These are phyloP conservation scores for Ascochyta koolunga DNA, from an alignment of 2,329 filamentous ascomycete species.

Conservation along the genomic window DNA sequence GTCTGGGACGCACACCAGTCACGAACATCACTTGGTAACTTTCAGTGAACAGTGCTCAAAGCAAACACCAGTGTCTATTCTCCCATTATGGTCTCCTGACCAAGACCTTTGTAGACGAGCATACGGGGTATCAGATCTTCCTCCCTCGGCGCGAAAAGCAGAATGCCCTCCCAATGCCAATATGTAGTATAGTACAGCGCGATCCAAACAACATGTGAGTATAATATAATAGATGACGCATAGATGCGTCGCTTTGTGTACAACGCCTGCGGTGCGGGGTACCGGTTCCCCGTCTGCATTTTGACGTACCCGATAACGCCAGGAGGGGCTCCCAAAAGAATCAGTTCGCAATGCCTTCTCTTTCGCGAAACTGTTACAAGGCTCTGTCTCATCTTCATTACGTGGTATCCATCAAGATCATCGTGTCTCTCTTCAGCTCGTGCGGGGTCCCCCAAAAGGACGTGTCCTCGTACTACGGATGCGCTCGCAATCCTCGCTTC, in stretches of 20 bases:
- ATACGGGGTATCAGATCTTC: conserved; percentile 42
- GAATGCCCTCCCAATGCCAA: conserved; percentile 13
- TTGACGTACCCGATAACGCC: conserved; percentile 6
- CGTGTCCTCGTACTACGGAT: neutral
- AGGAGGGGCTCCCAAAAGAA: neutral
- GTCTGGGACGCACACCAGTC: neutral
- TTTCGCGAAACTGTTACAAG: neutral
- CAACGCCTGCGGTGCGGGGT: conserved; percentile 12
- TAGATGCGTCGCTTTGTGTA: neutral
- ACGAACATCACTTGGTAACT: neutral
- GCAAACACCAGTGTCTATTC: neutral
- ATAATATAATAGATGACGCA: conserved; percentile 6
- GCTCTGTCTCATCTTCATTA: conserved; percentile 32
- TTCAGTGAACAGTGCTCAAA: neutral
- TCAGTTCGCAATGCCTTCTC: neutral
- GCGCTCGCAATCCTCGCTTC: neutral
- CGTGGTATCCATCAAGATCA: conserved; percentile 22
- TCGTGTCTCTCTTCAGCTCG: conserved; percentile 11
- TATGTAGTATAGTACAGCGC: conserved; percentile 8
- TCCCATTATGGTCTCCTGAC: conserved; percentile 1
- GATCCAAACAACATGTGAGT: neutral
- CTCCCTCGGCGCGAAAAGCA: conserved; percentile 20
- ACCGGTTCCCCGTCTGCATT: conserved; percentile 13
- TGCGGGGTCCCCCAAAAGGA: neutral
- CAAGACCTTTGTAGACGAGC: conserved; percentile 1